Evolutionary conservation across 1,139 yeast genomes (phyloP), one percentile per base, ranked within the genome.

Genomic region (Candida tropicalis): DNA sequence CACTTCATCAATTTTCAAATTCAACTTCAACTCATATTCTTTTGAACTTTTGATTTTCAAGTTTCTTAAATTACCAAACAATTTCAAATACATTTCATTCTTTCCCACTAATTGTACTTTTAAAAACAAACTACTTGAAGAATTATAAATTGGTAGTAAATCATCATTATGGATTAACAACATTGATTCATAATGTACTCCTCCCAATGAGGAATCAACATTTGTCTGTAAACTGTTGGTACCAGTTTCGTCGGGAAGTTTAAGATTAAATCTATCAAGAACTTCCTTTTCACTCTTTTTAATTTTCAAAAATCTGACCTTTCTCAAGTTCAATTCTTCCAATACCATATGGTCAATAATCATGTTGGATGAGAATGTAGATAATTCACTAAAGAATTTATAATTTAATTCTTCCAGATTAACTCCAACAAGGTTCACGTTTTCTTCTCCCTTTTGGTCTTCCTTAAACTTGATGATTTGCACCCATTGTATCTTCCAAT

Each of bases 331-430:
- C 47, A 85, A 68, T 46, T 86, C 89, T 51, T 80, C 84, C 13
- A 81, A 68, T 5, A 85, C 72, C 70, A 84, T 72, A 50, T 84
- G 85, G 47, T 82, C 79, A 41, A 84, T 74, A 41, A 85, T 76
- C 63, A 74, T 75, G 44, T 82, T 81, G 2, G 85, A 74, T 24
- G 86, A 76, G 10, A 73, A 56, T 27, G 72, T 74, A 11, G 84
- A 73, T 35, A 84, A 61, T 2, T 68, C 62, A 41, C 70, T 64
- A 45, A 84, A 75, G 48, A 75, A 79, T 38, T 67, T 67, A 54
- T 81, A 82, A 23, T 75, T 68, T 56, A 75, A 55, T 48, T 59
- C 52, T 47, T 28, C 27, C 8, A 49, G 38, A 22, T 35, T 40
- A 15, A 48, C 52, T 5, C 43, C 50, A 32, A 66, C 51, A 2